Conservation (phyloP, 768 basidiomycete species). For the Sporobolomyces phaffii region DNA sequence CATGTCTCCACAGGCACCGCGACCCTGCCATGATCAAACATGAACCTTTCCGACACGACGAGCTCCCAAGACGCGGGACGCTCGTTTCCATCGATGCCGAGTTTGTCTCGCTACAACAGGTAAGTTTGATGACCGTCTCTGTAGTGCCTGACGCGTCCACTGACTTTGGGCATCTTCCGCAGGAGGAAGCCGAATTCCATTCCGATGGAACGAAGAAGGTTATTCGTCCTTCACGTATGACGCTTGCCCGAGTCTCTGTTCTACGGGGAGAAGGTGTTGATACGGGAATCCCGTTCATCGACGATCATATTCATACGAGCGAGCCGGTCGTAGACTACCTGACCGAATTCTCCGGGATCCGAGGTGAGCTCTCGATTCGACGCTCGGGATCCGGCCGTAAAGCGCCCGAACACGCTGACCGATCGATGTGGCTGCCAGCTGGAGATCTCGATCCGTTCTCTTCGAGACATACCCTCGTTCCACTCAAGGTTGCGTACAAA, state of each 20-base stretch:
- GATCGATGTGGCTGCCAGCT: no score
- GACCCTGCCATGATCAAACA: conserved; percentile 70
- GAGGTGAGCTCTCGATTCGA: conserved; percentile 55
- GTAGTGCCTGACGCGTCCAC: not conserved
- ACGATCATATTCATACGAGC: conserved; percentile 95
- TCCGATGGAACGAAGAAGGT: conserved; percentile 93
- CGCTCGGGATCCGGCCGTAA: no score
- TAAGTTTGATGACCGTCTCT: conserved; percentile 40
- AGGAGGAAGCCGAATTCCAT: conserved; percentile 92
- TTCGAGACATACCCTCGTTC: conserved; percentile 82
- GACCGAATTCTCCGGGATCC: conserved; percentile 93
- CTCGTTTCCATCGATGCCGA: conserved; percentile 94
- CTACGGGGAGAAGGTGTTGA: conserved; percentile 74
- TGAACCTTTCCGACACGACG: conserved; percentile 61
- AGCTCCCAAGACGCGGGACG: conserved; percentile 78
- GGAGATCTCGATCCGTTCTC: conserved; percentile 83
- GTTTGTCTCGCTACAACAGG: conserved; percentile 95
- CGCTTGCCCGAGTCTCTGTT: conserved; percentile 89
- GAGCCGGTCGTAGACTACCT: conserved; percentile 92
- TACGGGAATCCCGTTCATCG: conserved; percentile 85
- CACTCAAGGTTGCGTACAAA: conserved; percentile 96
- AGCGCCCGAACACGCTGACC: no score
- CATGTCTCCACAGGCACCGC: no score
- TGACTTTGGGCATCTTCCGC: not conserved
- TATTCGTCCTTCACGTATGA: conserved; percentile 80